Base-by-base conservation (phyloP, 768 basidiomycete species). In the Calocybe cyanea region DNA sequence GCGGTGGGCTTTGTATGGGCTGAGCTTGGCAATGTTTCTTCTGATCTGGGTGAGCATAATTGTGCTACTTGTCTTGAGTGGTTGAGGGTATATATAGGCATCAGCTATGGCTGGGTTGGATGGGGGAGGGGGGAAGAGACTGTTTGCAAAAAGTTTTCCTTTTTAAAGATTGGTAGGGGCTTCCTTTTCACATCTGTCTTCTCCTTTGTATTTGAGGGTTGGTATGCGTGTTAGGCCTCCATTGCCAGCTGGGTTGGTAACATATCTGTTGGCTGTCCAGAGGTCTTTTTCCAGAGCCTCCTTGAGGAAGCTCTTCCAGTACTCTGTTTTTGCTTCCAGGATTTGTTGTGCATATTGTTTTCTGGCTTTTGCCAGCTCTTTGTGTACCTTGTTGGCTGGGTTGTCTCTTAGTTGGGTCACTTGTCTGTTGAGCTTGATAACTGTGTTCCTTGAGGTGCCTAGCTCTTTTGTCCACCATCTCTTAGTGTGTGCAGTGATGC, bases 391-490 rank as follows among this genome's bases (percentile, higher is more conserved):
- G 5, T 28, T 5, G 11, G 5, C 25, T 6, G 5, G 6, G 11
- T 6, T 28, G 25, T 28, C 25, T 28, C 25, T 28, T 5, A 6
- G 25, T 6, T 11, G 11, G 5, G 5, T 28, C 4, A 38, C 31
- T 13, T 23, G 8, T 23, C 33, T 34, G 1, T 30, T 39, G 4
- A n/a, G 2, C 2, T 21, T 15, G 21, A 9, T 41, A 2, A 23
- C 15, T 14, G n/a, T 23, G 2, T 1, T 19, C 13, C 39, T 41
- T 8, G n/a, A 5, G 7, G 6, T 15, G 6, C 19, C 23, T 23
- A 46, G 15, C 4, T 14, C 17, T 19, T 14, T 19, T 3, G 19
- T 34, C 45, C 38, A 46, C 38, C 45, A 46, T 21, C 45, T 19
- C 11, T 35, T 47, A 11, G 6, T 37, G 4, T 30, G 9, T 7